Base-by-base conservation (phyloP, 164 flowering plant genomes). In the Vitis rupestris region DNA sequence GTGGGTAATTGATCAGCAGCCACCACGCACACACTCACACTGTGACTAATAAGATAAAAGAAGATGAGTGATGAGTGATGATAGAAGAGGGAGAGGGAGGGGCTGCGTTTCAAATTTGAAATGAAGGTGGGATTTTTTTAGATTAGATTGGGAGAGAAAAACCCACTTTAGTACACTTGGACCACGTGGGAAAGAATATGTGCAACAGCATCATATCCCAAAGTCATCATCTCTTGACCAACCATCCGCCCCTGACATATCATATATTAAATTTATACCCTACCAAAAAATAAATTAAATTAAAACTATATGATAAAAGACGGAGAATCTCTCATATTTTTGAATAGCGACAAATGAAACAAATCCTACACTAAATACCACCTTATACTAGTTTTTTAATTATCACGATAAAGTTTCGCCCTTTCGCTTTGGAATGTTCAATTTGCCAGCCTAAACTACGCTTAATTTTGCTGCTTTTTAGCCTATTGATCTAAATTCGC, bases 301-400 rank as follows among this genome's bases (percentile, higher is more conserved):
- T 23, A 8, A 44, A 11, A 10, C 3, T 13, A 9, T 47, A 66
- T 4, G 50, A 9, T n/a, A 44, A 59, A 61, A 44, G 67, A 13
- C 3, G 61, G 56, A 65, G 84, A 81, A 81, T 81, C 84, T 76
- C 1, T 4, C 5, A 17, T 61, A 65, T 27, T 65, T 70, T 73
- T 68, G 75, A 76, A 74, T 71, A 70, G 29, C 53, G 84, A 81
- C 84, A 81, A 74, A 71, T 15, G 76, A 71, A 81, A 75, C 66
- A 73, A 69, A 70, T 75, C 47, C 56, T 61, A 67, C 72, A 74
- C 72, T 70, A 74, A 71, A 64, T 57, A 44, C 70, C 76, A 71
- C 10, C n/a, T 70, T 63, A 19, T 53, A 53, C 15, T 13, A 31
- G 49, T 76, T 64, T 44, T 74, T 80, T 72, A 74, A 70, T 73